Evolutionary conservation across 2,329 filamentous ascomycete genomes (phyloP).

Genomic region (Claviceps sp.): DNA sequence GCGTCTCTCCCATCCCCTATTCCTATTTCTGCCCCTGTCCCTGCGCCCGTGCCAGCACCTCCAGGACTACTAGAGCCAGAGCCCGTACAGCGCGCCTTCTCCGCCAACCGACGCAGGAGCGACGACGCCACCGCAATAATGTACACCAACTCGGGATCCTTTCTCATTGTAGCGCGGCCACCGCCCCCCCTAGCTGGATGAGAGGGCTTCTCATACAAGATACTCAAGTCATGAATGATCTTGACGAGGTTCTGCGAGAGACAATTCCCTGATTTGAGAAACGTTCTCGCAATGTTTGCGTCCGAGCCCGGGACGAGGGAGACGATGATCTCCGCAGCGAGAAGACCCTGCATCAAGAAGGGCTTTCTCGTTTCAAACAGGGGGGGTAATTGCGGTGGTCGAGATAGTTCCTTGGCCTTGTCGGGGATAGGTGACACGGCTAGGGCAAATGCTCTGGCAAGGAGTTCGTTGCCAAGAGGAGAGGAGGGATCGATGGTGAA

Average conservation of each 20-base stretch:
- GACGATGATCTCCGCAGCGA: conserved; percentile 79
- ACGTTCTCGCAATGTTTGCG: conserved; percentile 56
- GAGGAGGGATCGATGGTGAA: conserved; percentile 59
- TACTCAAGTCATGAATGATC: conserved; percentile 59
- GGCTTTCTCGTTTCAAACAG: conserved; percentile 76
- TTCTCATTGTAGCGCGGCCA: conserved; percentile 18
- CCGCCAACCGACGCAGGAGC: conserved; percentile 52
- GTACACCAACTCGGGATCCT: conserved; percentile 41
- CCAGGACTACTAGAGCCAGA: conserved; percentile 28
- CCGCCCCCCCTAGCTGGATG: conserved; percentile 15
- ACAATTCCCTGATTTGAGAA: conserved; percentile 73
- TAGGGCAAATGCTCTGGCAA: conserved; percentile 78
- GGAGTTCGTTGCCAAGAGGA: conserved; percentile 57
- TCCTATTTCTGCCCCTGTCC: no score
- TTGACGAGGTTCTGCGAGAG: conserved; percentile 70
- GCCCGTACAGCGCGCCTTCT: conserved; percentile 48
- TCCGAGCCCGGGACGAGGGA: conserved; percentile 62
- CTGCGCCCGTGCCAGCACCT: no score
- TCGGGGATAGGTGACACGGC: conserved; percentile 78
- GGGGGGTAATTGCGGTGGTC: conserved; percentile 45
- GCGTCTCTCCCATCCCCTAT: conserved; percentile 37
- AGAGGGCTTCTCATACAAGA: conserved; percentile 35
- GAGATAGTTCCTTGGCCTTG: conserved; percentile 34
- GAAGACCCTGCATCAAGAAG: conserved; percentile 79
- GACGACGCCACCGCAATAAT: conserved; percentile 57